phyloP scores from a whole-genome alignment of 305 asterid genomes.

The Salvia sclarea region DNA sequence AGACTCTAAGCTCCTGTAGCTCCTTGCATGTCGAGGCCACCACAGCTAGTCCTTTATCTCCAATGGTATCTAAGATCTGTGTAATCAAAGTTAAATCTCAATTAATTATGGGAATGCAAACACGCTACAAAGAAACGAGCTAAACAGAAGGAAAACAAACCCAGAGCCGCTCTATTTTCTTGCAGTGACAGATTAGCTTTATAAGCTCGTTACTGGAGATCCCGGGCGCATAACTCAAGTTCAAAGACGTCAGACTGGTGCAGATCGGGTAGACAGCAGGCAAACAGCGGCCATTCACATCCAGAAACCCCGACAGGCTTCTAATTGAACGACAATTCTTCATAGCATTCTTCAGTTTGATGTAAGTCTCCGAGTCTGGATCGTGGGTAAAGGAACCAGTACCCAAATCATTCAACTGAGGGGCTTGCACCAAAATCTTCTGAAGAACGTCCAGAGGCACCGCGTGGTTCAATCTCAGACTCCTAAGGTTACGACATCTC shows the following conservation, averaged over 20 bases:
- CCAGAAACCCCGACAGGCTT: slow-evolving; percentile 77
- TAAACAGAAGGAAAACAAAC: slow-evolving; percentile 41
- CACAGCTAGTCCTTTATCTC: slow-evolving; percentile 65
- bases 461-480: slow-evolving; percentile 63
- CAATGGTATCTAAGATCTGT: slow-evolving; percentile 72
- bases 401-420: slow-evolving; percentile 71
- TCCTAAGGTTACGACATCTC: slow-evolving; percentile 59
- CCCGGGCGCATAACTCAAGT: slow-evolving; percentile 77
- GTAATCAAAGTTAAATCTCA: background rate
- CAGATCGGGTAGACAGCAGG: slow-evolving; percentile 68
- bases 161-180: slow-evolving; percentile 68
- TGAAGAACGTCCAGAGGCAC: slow-evolving; percentile 66
- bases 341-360: slow-evolving; percentile 47
- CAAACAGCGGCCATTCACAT: slow-evolving; percentile 53
- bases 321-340: slow-evolving; percentile 52
- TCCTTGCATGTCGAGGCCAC: slow-evolving; percentile 79
- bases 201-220: slow-evolving; percentile 55
- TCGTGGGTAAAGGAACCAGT: slow-evolving; percentile 60
- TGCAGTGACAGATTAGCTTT: slow-evolving; percentile 64
- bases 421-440: slow-evolving; percentile 63
- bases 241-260: slow-evolving; percentile 57
- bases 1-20: slow-evolving; percentile 73
- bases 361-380: slow-evolving; percentile 55
- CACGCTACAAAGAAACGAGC: background rate
- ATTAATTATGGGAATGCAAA: background rate